Conservation (phyloP, 192 early-diverging fungal species). For the Haplosporangium gracile region DNA sequence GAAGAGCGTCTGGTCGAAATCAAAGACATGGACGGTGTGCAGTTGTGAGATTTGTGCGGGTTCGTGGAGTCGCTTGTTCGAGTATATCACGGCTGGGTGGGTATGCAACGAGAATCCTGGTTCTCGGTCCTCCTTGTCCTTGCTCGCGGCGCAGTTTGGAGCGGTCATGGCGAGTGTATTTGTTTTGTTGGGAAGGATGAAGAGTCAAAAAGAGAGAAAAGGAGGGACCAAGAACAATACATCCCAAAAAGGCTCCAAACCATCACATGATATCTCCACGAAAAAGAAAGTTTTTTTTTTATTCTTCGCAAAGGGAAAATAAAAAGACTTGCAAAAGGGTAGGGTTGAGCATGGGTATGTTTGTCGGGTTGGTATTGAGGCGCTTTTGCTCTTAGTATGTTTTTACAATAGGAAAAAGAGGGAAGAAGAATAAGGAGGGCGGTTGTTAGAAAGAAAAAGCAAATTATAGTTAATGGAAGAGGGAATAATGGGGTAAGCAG, state of each 20-base stretch:
- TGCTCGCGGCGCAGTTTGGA: not conserved
- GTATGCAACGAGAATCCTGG: conserved; percentile 2
- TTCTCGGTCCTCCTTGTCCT: not conserved
- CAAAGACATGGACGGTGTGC: conserved; percentile 58
- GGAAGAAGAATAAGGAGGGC: not conserved
- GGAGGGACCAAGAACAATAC: not conserved
- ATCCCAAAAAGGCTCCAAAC: too few relatives aligned
- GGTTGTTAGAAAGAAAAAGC: not conserved
- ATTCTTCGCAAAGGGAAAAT: too few relatives aligned
- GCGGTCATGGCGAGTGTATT: not conserved
- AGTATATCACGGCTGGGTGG: conserved; percentile 25
- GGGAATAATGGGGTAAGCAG: not conserved
- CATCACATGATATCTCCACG: too few relatives aligned
- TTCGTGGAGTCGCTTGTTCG: conserved; percentile 5
- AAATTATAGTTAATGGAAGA: not conserved
- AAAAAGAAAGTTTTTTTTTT: too few relatives aligned
- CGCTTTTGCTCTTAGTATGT: too few relatives aligned
- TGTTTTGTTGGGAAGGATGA: conserved; percentile 2
- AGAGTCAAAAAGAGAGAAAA: not conserved
- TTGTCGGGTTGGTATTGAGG: too few relatives aligned
- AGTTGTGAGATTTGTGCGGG: not conserved
- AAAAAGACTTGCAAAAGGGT: too few relatives aligned
- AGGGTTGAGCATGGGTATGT: too few relatives aligned
- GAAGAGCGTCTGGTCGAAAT: conserved; percentile 78
- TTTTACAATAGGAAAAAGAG: too few relatives aligned